Base-by-base conservation (phyloP, 176 grass and related monocot species). In the Hsuehochloa calcarea region DNA sequence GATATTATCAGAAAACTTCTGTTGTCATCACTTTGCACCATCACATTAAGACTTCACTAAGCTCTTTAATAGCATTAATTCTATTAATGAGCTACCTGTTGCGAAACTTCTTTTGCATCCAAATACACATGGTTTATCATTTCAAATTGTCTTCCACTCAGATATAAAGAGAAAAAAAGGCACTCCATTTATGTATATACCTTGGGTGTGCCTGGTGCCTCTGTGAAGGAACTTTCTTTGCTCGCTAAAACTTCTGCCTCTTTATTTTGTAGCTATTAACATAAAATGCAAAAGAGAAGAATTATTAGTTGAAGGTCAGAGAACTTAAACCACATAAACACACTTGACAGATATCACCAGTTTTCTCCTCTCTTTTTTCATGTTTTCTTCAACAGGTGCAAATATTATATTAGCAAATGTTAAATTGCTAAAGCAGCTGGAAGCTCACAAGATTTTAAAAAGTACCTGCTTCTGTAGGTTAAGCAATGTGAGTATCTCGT, bases 381-480 rank as follows among this genome's bases (percentile, higher is more conserved):
- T 52, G 6, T 86, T 16, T 64, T 70, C 40, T 76, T 58, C 23
- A 82, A 76, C 6, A 84, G 3, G 55, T 12, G 45, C 34, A 77
- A 68, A 80, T 37, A 77, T 59, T 61, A 16, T 58, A 80, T 11
- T 75, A 67, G 13, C 44, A 74, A 8, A 62, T n/a, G 8, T 26
- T 3, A n/a, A 64, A 80, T 68, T 16, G 50, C 62, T 70, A 68
- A 59, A 78, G 82, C 44, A 80, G 14, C 50, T 47, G 69, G 66
- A 78, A 58, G 22, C 66, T 70, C 67, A 47, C 15, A 65, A 69
- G 26, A 39, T 74, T 31, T 40, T 40, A 40, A 65, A 50, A 82
- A 65, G 20, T 87, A 98, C 96, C 93, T 98, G 96, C 68, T 98
- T 98, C 81, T 98, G 96, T 85, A 98, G 85, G 86, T 98, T 98